Conservation (phyloP, 148 eudicot genomes). For the Persicaria tinctoria region DNA sequence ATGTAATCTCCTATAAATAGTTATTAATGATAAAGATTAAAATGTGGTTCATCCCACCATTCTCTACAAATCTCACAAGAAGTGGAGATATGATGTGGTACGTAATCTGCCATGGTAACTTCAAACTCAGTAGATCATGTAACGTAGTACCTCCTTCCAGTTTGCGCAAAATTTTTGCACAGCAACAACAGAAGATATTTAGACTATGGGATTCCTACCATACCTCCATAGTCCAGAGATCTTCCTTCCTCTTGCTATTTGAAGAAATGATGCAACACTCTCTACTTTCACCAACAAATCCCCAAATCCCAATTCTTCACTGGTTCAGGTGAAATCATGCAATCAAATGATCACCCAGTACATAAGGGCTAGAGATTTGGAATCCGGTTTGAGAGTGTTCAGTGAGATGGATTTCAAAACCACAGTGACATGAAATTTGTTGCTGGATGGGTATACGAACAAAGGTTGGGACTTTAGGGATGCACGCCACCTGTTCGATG, state of each 20-base stretch:
- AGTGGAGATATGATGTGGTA: slow-evolving; percentile 31
- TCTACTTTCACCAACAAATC: background rate
- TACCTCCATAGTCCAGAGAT: slow-evolving; percentile 71
- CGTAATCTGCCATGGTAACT: slow-evolving; percentile 12
- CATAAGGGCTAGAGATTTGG: slow-evolving; percentile 44
- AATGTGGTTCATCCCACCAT: no score
- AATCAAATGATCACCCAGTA: slow-evolving; percentile 44
- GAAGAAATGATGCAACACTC: slow-evolving; percentile 45
- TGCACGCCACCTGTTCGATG: slow-evolving; percentile 62
- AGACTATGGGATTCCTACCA: slow-evolving; percentile 79
- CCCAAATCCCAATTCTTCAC: background rate
- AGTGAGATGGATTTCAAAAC: slow-evolving; percentile 35
- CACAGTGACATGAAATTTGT: slow-evolving; percentile 58
- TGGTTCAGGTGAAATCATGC: slow-evolving; percentile 27
- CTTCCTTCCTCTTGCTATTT: slow-evolving; percentile 76
- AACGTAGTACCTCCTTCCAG: slow-evolving; percentile 25
- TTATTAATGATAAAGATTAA: no score
- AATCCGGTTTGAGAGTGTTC: slow-evolving; percentile 50
- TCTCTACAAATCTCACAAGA: background rate
- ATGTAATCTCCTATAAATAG: no score
- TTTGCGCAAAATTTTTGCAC: slow-evolving; percentile 58
- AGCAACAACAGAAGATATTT: slow-evolving; percentile 44
- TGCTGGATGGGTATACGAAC: slow-evolving; percentile 46
- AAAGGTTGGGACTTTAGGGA: slow-evolving; percentile 35
- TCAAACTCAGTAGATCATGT: background rate